phyloP scores from a whole-genome alignment of 768 basidiomycete species.

The Sarcodon aspratus region DNA sequence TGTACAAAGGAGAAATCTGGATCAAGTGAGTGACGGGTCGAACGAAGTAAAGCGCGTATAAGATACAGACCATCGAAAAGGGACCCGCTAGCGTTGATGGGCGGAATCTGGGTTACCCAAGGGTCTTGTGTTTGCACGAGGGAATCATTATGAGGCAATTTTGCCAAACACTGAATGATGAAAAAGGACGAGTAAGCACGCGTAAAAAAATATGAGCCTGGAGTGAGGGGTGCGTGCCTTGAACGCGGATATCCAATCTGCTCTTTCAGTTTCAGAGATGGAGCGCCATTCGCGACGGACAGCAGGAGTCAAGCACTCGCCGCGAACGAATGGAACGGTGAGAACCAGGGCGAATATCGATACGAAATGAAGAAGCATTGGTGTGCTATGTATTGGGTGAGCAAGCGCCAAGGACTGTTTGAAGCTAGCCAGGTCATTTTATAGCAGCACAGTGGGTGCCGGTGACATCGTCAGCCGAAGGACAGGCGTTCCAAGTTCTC shows the following conservation, averaged over 20 bases:
- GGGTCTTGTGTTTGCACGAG: background rate
- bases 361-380: no score
- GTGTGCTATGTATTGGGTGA: no score
- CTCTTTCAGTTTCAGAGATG: constrained; percentile 6
- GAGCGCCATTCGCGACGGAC: constrained; percentile 14
- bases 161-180: background rate
- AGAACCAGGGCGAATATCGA: no score
- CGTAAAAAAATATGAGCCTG: background rate
- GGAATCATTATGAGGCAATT: background rate
- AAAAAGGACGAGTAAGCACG: background rate
- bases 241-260: constrained; percentile 13
- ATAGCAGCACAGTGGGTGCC: no score
- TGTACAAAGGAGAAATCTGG: constrained; percentile 12
- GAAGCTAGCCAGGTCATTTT: no score
- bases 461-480: no score
- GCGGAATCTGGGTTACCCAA: background rate
- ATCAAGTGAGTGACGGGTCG: background rate
- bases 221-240: constrained; percentile 7
- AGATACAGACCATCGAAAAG: constrained; percentile 1
- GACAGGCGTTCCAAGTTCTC: no score
- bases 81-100: background rate
- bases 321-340: no score
- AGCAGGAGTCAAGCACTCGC: constrained; percentile 7
- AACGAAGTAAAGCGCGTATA: background rate
- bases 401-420: no score